Evolutionary conservation across 169 alveolate species (phyloP).

Genomic region (Plasmodium cynomolgi): DNA sequence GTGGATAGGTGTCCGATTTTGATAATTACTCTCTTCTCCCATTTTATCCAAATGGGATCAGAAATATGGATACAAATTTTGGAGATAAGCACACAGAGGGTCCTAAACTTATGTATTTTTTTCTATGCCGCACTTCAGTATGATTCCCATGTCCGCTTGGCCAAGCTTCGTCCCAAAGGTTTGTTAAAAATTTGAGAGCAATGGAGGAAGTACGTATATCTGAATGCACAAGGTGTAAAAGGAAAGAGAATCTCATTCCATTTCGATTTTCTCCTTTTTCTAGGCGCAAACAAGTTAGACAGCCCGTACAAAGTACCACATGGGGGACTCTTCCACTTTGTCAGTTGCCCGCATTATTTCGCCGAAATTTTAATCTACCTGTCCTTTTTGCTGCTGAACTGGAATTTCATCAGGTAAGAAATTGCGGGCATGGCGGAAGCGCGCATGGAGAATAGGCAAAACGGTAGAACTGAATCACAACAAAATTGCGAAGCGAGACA

Average conservation of each 20-base stretch:
- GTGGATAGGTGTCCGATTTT: not conserved
- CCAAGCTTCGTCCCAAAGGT: conserved; percentile 72
- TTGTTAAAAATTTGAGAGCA: not conserved
- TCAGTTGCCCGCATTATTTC: conserved; percentile 89
- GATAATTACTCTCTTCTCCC: not conserved
- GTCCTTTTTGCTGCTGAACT: conserved; percentile 74
- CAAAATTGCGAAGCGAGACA: not conserved
- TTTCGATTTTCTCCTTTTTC: not conserved
- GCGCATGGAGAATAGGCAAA: not conserved
- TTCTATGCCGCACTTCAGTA: conserved; percentile 12
- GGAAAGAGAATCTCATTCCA: not conserved
- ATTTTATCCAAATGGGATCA: not conserved
- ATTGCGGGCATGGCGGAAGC: not conserved
- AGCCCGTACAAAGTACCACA: conserved; percentile 82
- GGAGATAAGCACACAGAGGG: not conserved
- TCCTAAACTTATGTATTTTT: not conserved
- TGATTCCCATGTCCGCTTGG: conserved; percentile 63
- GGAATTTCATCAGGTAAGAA: conserved; percentile 51
- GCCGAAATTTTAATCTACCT: conserved; percentile 85
- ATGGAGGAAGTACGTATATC: not conserved
- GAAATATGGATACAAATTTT: not conserved
- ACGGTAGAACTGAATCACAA: not conserved
- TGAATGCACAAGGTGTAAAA: conserved; percentile 7
- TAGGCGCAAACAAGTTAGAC: conserved; percentile 27
- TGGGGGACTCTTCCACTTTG: conserved; percentile 83